Evolutionary conservation across 441 rosid genomes (phyloP), one percentile per base, ranked within the genome.

Genomic region (Populus trichocarpa): DNA sequence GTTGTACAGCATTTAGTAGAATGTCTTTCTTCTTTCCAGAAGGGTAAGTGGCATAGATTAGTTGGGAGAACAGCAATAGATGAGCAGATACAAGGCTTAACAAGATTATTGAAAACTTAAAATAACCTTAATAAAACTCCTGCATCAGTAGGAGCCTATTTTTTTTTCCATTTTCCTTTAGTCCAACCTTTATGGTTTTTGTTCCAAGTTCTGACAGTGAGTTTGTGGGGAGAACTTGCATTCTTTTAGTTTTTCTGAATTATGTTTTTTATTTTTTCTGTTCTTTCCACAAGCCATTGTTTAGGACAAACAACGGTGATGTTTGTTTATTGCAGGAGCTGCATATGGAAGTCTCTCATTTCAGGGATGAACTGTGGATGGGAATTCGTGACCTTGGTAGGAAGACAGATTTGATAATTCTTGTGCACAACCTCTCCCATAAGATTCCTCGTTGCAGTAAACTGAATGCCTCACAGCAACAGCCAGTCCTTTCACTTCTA

Each of bases 391-490:
- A 90, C 81, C 87, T 90, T 64, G 87, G 93, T 82, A 85, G 85
- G 78, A 96, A 96, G 85, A 90, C 89, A 70, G 99, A 96, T 88
- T 83, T 96, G 76, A 84, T 96, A 69, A 87, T 96, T 81, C 95
- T 96, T 73, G 98, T 96, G 83, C 99, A 96, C 86, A 96, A 96
- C 82, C 85, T 96, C 69, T 92, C 98, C 73, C 99, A 96, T 83
- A 91, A 86, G 86, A 88, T 96, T 78, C 97, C 98, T 79, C 90
- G 85, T 32, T 89, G 85, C 78, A 92, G 79, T 75, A 82, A 85
- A 76, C 72, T 90, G 71, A 84, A 81, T 78, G 80, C 89, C 33
- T 78, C 83, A 61, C 87, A 80, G 79, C 91, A 79, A 68, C 92
- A 85, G 81, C 97, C 98, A 68, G 97, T 92, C 79, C 97, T 96